A percentile compares a stretch with the other conserved stretches of the same genome.
phyloP scores from a whole-genome alignment of 371 early-diverging fungal genomes.

The Mucor irregularis region DNA sequence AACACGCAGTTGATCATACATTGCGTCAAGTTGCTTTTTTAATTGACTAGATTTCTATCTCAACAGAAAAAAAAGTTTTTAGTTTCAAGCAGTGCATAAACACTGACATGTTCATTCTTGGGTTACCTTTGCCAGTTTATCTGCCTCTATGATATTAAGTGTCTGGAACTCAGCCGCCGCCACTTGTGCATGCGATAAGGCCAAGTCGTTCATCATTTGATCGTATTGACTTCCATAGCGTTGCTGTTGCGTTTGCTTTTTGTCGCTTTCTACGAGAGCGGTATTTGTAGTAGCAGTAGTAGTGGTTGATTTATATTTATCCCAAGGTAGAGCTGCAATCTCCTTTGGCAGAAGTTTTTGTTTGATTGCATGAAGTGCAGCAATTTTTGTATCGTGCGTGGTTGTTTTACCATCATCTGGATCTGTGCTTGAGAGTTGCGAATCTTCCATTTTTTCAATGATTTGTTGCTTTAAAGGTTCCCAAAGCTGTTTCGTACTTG shows the following conservation, averaged over 20 bases:
- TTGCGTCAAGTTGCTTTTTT: background rate
- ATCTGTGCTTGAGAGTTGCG: too few relatives aligned
- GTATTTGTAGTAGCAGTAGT: background rate
- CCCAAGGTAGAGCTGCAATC: constrained; percentile 13
- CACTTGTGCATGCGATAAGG: constrained; percentile 1
- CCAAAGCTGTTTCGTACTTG: background rate
- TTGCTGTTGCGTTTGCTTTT: too few relatives aligned
- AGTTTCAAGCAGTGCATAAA: background rate
- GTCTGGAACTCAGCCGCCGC: constrained; percentile 3
- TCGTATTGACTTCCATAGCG: too few relatives aligned
- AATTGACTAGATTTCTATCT: constrained; percentile 3
- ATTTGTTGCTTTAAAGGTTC: background rate
- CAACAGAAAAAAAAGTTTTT: too few relatives aligned
- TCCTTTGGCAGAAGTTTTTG: background rate
- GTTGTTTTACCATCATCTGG: background rate
- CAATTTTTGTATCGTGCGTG: background rate
- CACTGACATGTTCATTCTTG: background rate
- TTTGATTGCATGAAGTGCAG: background rate
- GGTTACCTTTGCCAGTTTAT: constrained; percentile 3
- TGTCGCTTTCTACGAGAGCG: too few relatives aligned
- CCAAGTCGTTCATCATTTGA: constrained; percentile 6
- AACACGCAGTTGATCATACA: constrained; percentile 12
- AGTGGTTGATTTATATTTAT: background rate
- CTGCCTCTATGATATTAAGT: constrained; percentile 6
- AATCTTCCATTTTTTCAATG: too few relatives aligned